Conservation (phyloP, 2,329 filamentous ascomycete genomes). For the Xylaria sp. region DNA sequence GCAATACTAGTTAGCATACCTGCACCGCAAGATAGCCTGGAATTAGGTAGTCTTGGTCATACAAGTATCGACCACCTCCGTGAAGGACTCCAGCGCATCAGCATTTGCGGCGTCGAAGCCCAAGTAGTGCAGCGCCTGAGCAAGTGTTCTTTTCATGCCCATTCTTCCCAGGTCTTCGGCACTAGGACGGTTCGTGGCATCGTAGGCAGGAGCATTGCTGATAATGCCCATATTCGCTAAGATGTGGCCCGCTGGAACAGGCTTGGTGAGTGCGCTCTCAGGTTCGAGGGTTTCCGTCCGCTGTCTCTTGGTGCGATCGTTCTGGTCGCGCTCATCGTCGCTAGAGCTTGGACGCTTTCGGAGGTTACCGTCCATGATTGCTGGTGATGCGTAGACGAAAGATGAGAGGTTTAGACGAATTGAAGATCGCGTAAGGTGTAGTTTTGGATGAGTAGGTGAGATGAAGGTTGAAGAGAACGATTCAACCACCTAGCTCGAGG, state of each 20-base stretch:
- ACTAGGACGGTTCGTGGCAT: constrained; percentile 28
- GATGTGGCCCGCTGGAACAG: not conserved
- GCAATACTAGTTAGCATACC: constrained; percentile 28
- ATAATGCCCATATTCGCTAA: not conserved
- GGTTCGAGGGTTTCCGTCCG: constrained; percentile 27
- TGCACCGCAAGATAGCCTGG: not conserved
- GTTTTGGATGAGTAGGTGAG: not conserved
- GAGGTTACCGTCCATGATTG: constrained; percentile 21
- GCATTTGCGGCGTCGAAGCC: constrained; percentile 59
- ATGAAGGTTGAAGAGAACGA: not conserved
- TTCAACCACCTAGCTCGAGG: not conserved
- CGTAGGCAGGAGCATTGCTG: constrained; percentile 3
- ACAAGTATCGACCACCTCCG: constrained; percentile 61
- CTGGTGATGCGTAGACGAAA: no score
- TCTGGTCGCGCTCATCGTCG: constrained; percentile 18
- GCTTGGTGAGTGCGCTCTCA: constrained; percentile 7
- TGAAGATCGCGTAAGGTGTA: not conserved
- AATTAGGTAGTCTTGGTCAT: constrained; percentile 31
- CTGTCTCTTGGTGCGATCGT: constrained; percentile 30
- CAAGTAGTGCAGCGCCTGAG: constrained; percentile 57
- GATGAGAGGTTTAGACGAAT: not conserved
- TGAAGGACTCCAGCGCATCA: constrained; percentile 63
- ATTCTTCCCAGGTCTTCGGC: constrained; percentile 41
- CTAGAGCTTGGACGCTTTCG: constrained; percentile 30
- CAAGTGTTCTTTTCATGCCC: constrained; percentile 58